Base-by-base conservation (phyloP, 768 basidiomycete genomes). In the Suillus decipiens region DNA sequence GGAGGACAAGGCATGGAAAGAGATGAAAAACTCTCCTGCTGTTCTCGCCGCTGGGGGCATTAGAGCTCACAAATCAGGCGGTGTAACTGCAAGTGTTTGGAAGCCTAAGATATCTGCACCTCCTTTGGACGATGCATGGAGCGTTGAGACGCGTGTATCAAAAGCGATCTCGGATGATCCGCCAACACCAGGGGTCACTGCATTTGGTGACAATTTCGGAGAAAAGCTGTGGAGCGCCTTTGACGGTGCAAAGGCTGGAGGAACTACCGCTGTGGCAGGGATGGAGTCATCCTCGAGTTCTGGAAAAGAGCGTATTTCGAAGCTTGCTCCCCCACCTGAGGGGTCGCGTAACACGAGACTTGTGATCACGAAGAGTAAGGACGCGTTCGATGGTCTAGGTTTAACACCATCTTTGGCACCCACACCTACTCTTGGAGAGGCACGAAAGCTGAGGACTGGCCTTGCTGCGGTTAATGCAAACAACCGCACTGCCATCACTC, bases 311-410 rank as follows among this genome's bases (percentile, higher is more conserved):
- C 43, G 62, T 28, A 34, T 63, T 24, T 70, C 72, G 28, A 76
- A 69, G 53, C 66, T 75, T 22, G 67, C 66, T 33, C 69, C 71
- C 58, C 72, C 62, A 33, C 48, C 50, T 14, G 75, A 75, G 36
- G 75, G 74, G 10, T 75, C 75, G 51, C 74, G 74, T 53, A 67
- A 63, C 28, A 75, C 73, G 10, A 75, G 69, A 60, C 66, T 76
- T 36, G n/a, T 69, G 47, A 64, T 77, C 45, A 69, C 69, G 60
- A 80, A 74, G 60, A 80, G 80, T 22, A 89, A 83, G 66, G 92
- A 94, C 70, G 93, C 92, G 5, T 94, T 94, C 65, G 89, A 90
- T 41, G 92, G 89, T 12, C 76, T 94, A 53, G 90, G 86, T 9
- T 71, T 89, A 24, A 73, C 76, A 63, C 70, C 75, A 34, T 73